These are phyloP conservation scores for Candida tibetensis DNA, from an alignment of 805 yeast species.

Conservation along the genomic window DNA sequence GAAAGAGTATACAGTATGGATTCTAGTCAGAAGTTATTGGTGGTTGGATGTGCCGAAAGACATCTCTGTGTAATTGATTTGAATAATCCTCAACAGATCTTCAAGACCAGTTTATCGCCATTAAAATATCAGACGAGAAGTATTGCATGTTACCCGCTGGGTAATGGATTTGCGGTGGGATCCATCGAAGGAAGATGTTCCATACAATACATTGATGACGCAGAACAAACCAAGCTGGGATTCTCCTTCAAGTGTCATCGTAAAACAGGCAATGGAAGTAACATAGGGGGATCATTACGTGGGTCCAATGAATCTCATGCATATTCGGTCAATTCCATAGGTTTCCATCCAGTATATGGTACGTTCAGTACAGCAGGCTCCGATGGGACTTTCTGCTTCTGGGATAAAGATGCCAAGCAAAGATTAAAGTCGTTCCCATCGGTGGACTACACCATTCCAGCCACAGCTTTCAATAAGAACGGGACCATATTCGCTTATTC, in stretches of 20 bases:
- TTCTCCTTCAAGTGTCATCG: slow-evolving; percentile 96
- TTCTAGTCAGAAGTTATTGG: slow-evolving; percentile 71
- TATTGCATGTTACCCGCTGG: slow-evolving; percentile 82
- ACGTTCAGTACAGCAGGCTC: slow-evolving; percentile 93
- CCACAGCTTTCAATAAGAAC: slow-evolving; percentile 74
- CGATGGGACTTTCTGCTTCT: slow-evolving; percentile 89
- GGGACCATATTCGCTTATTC: slow-evolving; percentile 92
- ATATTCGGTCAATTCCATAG: slow-evolving; percentile 75
- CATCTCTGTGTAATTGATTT: slow-evolving; percentile 76
- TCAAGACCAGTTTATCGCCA: slow-evolving; percentile 71
- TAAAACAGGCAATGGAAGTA: slow-evolving; percentile 30
- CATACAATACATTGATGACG: slow-evolving; percentile 84
- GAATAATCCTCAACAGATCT: slow-evolving; percentile 77
- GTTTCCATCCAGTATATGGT: slow-evolving; percentile 86
- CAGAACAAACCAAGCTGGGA: slow-evolving; percentile 65
- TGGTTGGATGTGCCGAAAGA: slow-evolving; percentile 92
- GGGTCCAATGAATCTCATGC: slow-evolving; percentile 53
- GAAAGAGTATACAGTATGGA: slow-evolving; percentile 93
- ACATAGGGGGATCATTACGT: slow-evolving; percentile 5
- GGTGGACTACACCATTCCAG: slow-evolving; percentile 65
- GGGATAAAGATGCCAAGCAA: slow-evolving; percentile 94
- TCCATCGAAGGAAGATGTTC: slow-evolving; percentile 96
- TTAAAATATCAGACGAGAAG: slow-evolving; percentile 86
- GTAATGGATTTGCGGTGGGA: slow-evolving; percentile 90
- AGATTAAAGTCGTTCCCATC: slow-evolving; percentile 78